Evolutionary conservation across 257 asterid genomes (phyloP), one percentile per base, ranked within the genome.

Genomic region (Gentiana dahurica): DNA sequence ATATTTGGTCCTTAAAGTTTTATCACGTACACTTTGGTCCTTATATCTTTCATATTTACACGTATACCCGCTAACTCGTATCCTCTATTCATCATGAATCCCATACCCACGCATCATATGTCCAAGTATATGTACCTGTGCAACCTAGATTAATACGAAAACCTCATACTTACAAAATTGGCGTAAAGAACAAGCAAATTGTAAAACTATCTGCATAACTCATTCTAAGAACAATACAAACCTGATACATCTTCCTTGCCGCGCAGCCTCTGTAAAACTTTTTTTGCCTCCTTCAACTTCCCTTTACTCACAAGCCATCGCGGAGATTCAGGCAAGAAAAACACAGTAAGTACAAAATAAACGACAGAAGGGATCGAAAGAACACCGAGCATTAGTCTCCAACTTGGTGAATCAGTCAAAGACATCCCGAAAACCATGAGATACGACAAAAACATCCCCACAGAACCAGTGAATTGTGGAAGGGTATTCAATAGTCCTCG

Each of bases 261-360:
- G 12, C 85, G 82, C n/a, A 81, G 79, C 47, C 73, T 76, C 65
- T 77, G 83, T 75, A 85, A 55, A 55, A 76, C 85, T 59, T 62
- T 70, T 53, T 62, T 85, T 11, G 87, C 85, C 71, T 85, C 94
- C 24, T 60, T 34, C 79, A 72, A 65, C 53, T 77, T 47, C 15
- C 94, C 90, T 72, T 85, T 85, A 62, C 82, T 81, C 11, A 85
- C 81, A 10, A 85, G 87, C 94, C 94, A 85, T 58, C 94, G 75
- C 0, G 94, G 94, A 53, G 94, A 85, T 65, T 85, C 94, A 0
- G 94, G 94, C 73, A 85, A 71, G 71, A 64, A 85, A 63, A 79
- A 66, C 4, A 70, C 45, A 1, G 80, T 63, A 48, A 81, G 46
- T 0, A 46, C 72, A 59, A 68, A 81, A 64, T 79, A 82, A 6